Percentiles rank a stretch among this genome's conserved stretches.
phyloP scores from a whole-genome alignment of 208 protist genomes.

The Acanthamoeba comandoni region DNA sequence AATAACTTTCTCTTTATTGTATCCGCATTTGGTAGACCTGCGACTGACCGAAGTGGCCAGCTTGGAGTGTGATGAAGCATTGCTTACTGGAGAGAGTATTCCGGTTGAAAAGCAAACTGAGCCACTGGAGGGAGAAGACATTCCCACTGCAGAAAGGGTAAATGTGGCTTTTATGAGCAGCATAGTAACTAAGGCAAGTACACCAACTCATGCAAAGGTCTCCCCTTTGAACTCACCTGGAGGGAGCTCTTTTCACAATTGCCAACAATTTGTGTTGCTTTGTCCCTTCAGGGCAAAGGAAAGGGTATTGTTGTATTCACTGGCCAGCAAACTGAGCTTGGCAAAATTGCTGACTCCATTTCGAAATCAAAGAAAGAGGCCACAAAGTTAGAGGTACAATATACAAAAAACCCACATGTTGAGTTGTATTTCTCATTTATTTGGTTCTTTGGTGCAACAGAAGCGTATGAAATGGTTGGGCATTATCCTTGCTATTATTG shows the following conservation, averaged over 20 bases:
- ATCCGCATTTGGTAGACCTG: slow-evolving; percentile 92
- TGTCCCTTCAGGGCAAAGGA: neutral
- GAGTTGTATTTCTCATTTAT: neutral
- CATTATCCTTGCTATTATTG: slow-evolving; percentile 40
- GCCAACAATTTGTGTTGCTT: neutral
- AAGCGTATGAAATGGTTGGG: slow-evolving; percentile 53
- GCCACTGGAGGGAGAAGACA: slow-evolving; percentile 12
- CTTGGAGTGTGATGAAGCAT: slow-evolving; percentile 90
- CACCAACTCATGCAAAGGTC: too few species aligned
- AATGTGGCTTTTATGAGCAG: slow-evolving; percentile 71
- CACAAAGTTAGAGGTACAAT: slow-evolving; percentile 29
- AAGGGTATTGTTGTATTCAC: slow-evolving; percentile 62
- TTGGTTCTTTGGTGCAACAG: neutral
- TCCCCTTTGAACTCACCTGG: too few species aligned
- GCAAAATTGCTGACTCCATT: slow-evolving; percentile 58
- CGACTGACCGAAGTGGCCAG: slow-evolving; percentile 88
- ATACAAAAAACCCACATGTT: neutral
- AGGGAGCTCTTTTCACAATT: too few species aligned
- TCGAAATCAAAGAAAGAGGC: neutral
- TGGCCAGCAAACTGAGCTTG: slow-evolving; percentile 45
- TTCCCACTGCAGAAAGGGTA: slow-evolving; percentile 6
- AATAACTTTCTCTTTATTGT: too few species aligned
- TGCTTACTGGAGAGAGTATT: slow-evolving; percentile 93
- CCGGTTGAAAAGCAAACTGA: slow-evolving; percentile 83
- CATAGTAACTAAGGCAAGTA: slow-evolving; percentile 25